phyloP scores from a whole-genome alignment of 495 filamentous ascomycete genomes.

The Pseudevernia furfuracea region DNA sequence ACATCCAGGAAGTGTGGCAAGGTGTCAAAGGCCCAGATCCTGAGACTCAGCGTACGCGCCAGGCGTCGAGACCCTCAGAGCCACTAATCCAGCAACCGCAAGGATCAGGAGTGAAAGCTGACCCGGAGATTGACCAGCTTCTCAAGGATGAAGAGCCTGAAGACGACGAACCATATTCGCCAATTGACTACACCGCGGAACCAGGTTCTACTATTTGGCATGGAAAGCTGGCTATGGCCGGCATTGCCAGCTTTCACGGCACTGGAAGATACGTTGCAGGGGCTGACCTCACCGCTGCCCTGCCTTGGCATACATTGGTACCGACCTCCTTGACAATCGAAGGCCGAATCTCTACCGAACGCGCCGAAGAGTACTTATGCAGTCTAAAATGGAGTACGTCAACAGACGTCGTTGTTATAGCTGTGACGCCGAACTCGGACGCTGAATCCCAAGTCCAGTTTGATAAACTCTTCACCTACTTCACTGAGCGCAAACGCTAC shows the following conservation, averaged over 20 bases:
- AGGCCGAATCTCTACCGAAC: conserved; percentile 71
- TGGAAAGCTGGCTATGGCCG: conserved; percentile 68
- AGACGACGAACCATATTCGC: conserved; percentile 81
- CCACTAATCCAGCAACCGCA: conserved; percentile 27
- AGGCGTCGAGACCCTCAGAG: conserved; percentile 42
- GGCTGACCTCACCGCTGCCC: conserved; percentile 55
- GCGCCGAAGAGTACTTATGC: conserved; percentile 83
- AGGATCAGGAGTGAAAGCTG: conserved; percentile 49
- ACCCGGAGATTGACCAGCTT: conserved; percentile 85
- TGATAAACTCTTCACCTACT: conserved; percentile 69
- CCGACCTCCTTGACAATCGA: conserved; percentile 62
- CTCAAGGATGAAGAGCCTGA: conserved; percentile 77
- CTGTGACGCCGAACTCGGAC: conserved; percentile 48
- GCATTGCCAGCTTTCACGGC: conserved; percentile 63
- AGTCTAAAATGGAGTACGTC: conserved; percentile 63
- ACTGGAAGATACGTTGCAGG: conserved; percentile 80
- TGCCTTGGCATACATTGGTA: conserved; percentile 64
- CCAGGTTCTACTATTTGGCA: conserved; percentile 61
- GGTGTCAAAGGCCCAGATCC: conserved; percentile 51
- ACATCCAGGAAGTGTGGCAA: conserved; percentile 64
- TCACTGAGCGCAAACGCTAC: conserved; percentile 65
- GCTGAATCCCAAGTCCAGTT: conserved; percentile 51
- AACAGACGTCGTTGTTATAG: conserved; percentile 66
- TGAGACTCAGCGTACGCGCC: conserved; percentile 29
- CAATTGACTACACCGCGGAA: conserved; percentile 59